Evolutionary conservation across 441 rosid species (phyloP).

Genomic region (Breynia disticha): DNA sequence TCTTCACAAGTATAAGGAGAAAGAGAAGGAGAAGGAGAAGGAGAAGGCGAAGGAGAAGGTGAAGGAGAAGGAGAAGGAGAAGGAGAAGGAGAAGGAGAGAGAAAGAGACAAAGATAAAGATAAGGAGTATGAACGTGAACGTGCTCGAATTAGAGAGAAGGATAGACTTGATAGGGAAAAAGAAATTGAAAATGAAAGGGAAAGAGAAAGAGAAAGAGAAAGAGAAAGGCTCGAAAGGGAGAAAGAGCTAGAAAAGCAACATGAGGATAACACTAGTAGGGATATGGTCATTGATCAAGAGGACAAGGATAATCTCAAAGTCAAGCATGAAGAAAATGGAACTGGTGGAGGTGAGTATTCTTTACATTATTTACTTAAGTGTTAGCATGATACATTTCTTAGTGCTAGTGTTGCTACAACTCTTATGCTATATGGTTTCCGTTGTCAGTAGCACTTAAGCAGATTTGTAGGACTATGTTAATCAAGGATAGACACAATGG

Average conservation of each 20-base stretch:
- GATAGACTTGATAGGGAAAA: too few species aligned
- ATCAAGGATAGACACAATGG: too few species aligned
- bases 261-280: conserved; percentile 36
- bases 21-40: conserved; percentile 30
- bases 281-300: conserved; percentile 47
- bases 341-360: conserved; percentile 36
- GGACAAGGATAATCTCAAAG: conserved; percentile 35
- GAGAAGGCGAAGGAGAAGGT: conserved; percentile 41
- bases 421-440: too few species aligned
- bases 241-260: conserved; percentile 53
- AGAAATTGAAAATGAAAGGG: too few species aligned
- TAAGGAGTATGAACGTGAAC: conserved; percentile 38
- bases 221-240: conserved; percentile 38
- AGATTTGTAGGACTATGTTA: too few species aligned
- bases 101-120: conserved; percentile 33
- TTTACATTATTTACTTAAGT: neutral
- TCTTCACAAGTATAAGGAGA: conserved; percentile 37
- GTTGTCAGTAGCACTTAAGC: too few species aligned
- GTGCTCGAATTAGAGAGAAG: conserved; percentile 43
- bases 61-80: too few species aligned
- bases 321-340: conserved; percentile 50
- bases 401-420: too few species aligned
- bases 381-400: neutral
- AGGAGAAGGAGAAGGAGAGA: too few species aligned
- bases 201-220: conserved; percentile 38